A percentile compares a stretch with the other conserved stretches of the same genome.
phyloP scores from a whole-genome alignment of 805 yeast species.

The Suhomyces vadensis region DNA sequence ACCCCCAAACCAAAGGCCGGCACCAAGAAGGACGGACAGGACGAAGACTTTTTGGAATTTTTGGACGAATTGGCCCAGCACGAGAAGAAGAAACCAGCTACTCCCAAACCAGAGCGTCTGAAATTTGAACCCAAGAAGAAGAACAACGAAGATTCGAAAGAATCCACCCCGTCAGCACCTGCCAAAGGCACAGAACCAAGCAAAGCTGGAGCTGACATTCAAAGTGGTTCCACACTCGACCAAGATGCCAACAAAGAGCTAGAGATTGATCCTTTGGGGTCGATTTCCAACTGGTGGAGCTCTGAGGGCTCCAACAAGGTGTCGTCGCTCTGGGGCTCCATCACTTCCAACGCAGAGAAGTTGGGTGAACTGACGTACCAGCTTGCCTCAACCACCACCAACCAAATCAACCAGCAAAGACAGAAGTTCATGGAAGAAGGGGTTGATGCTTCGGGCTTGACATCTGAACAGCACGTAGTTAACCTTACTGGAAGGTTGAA shows the following conservation, averaged over 20 bases:
- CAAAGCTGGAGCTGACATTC: too few species aligned
- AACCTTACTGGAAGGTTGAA: slow-evolving; percentile 32
- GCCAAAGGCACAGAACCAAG: not conserved
- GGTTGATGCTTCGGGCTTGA: slow-evolving; percentile 15
- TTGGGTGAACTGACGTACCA: slow-evolving; percentile 53
- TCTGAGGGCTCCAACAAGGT: slow-evolving; percentile 67
- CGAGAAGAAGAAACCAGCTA: slow-evolving; percentile 42
- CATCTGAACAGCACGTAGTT: slow-evolving; percentile 25
- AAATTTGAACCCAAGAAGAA: slow-evolving; percentile 39
- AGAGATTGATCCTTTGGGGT: slow-evolving; percentile 59
- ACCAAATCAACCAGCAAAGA: slow-evolving; percentile 40
- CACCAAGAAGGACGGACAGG: slow-evolving; percentile 35
- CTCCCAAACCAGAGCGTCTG: slow-evolving; percentile 15
- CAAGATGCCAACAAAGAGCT: slow-evolving; percentile 18
- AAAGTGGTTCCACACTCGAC: not conserved
- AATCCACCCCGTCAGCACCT: not conserved
- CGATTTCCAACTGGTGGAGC: slow-evolving; percentile 76
- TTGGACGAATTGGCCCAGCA: slow-evolving; percentile 71
- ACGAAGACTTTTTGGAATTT: slow-evolving; percentile 55
- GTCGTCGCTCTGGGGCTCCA: slow-evolving; percentile 66
- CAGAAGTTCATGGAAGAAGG: slow-evolving; percentile 34
- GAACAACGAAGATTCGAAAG: slow-evolving; percentile 4
- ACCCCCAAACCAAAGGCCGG: slow-evolving; percentile 32
- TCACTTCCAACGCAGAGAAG: slow-evolving; percentile 51
- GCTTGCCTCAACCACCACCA: slow-evolving; percentile 46